Percentiles rank a stretch among this genome's conserved stretches.
These are phyloP conservation scores for Leucaena leucocephala DNA, from an alignment of 306 rosid species.

Conservation along the genomic window DNA sequence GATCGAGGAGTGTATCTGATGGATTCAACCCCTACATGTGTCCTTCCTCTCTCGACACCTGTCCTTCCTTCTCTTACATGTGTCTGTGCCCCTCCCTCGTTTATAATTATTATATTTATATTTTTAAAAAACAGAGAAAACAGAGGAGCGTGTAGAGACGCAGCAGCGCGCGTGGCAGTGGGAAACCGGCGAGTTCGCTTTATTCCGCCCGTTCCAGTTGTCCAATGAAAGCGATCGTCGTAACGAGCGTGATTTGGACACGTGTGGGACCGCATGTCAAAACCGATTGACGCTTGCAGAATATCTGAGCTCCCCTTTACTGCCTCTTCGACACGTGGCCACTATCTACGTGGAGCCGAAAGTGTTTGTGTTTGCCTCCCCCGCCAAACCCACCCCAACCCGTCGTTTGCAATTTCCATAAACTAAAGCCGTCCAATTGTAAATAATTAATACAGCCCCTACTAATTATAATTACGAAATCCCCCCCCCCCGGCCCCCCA, in stretches of 20 bases:
- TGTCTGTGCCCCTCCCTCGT: too few species aligned
- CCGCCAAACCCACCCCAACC: not conserved
- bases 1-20: not conserved
- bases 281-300: slow-evolving; percentile 48
- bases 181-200: slow-evolving; percentile 22
- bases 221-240: slow-evolving; percentile 43
- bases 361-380: slow-evolving; percentile 4
- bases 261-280: slow-evolving; percentile 67
- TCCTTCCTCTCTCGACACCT: not conserved
- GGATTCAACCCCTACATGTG: not conserved
- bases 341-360: slow-evolving; percentile 39
- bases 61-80: not conserved
- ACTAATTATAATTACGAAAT: not conserved
- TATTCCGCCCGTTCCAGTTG: slow-evolving; percentile 37
- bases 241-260: slow-evolving; percentile 44
- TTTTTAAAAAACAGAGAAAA: not conserved
- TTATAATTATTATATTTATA: not conserved
- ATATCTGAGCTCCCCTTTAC: slow-evolving; percentile 37
- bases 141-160: slow-evolving; percentile 27
- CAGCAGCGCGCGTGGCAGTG: not conserved
- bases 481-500: not conserved
- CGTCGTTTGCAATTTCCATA: not conserved
- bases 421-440: not conserved
- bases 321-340: slow-evolving; percentile 45
- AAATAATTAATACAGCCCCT: not conserved